Evolutionary conservation across 768 basidiomycete species (phyloP).

Genomic region (Lactifluus subvellereus): DNA sequence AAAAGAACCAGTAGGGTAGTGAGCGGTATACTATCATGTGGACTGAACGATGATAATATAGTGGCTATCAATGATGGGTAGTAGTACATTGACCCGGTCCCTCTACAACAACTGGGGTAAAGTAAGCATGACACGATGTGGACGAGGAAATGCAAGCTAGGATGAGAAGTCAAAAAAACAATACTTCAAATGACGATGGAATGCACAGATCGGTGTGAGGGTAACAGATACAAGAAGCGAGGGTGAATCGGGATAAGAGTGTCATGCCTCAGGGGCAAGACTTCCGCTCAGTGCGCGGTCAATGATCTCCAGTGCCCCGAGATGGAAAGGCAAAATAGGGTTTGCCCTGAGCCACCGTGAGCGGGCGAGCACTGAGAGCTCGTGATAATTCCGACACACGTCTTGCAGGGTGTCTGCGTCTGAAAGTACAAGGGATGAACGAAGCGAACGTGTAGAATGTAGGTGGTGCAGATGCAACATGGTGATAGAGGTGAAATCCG

Average conservation of each 20-base stretch:
- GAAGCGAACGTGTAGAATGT: constrained; percentile 39
- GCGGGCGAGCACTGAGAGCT: constrained; percentile 56
- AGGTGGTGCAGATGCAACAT: constrained; percentile 64
- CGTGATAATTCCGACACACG: constrained; percentile 63
- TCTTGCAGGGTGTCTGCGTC: constrained; percentile 42
- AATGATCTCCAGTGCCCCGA: constrained; percentile 68
- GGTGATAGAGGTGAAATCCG: constrained; percentile 38
- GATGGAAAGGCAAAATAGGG: constrained; percentile 62
- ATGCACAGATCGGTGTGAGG: neutral
- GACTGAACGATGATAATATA: constrained; percentile 19
- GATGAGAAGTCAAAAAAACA: constrained; percentile 8
- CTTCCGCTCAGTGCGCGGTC: constrained; percentile 35
- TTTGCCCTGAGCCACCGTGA: constrained; percentile 43
- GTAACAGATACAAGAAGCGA: constrained; percentile 4
- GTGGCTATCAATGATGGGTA: constrained; percentile 18
- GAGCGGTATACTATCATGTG: neutral
- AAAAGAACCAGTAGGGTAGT: constrained; percentile 56
- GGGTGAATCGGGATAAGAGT: neutral
- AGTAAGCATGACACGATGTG: constrained; percentile 17
- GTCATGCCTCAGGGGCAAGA: constrained; percentile 25
- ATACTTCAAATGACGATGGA: neutral
- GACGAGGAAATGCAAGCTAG: constrained; percentile 2
- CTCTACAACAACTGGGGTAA: constrained; percentile 20
- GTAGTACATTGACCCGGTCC: constrained; percentile 18
- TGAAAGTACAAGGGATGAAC: constrained; percentile 34